These are phyloP conservation scores for Colletotrichum coccodes DNA, from an alignment of 2,329 filamentous ascomycete genomes.

Conservation along the genomic window DNA sequence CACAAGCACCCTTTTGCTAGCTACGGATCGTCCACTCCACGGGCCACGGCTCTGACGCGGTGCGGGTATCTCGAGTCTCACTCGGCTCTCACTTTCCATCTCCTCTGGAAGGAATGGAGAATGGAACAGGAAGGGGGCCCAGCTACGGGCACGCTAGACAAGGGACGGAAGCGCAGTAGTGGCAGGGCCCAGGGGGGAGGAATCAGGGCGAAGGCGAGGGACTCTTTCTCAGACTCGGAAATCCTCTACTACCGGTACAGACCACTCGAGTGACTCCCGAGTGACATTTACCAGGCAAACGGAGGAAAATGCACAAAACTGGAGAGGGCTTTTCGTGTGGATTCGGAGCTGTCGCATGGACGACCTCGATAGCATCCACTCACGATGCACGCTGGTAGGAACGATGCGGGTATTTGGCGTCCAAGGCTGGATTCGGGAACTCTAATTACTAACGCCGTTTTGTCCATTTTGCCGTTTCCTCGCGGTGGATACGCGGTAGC, in stretches of 20 bases:
- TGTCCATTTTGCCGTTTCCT: conserved; percentile 1
- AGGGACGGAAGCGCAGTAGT: not conserved
- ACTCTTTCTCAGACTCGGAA: not conserved
- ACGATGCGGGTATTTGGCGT: not conserved
- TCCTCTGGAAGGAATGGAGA: conserved; percentile 28
- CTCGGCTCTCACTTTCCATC: conserved; percentile 1
- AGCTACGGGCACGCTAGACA: conserved; percentile 23
- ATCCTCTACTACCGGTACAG: not conserved
- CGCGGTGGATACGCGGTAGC: not conserved
- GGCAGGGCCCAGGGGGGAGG: not conserved
- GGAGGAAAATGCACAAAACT: conserved; percentile 2
- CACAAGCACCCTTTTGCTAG: too few relatives aligned
- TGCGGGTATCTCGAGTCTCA: conserved; percentile 1
- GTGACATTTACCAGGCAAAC: not conserved
- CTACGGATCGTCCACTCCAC: not conserved
- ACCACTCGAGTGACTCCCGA: not conserved
- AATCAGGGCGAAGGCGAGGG: not conserved
- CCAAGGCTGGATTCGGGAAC: conserved; percentile 33
- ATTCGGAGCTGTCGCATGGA: conserved; percentile 32
- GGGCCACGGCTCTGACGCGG: conserved; percentile 4
- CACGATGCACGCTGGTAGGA: not conserved
- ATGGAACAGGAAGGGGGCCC: conserved; percentile 17
- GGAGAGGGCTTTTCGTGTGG: conserved; percentile 31
- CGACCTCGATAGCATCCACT: not conserved
- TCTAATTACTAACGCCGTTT: conserved; percentile 31